Base-by-base conservation (phyloP, 305 asterid genomes). In the Fraxinus velutina region DNA sequence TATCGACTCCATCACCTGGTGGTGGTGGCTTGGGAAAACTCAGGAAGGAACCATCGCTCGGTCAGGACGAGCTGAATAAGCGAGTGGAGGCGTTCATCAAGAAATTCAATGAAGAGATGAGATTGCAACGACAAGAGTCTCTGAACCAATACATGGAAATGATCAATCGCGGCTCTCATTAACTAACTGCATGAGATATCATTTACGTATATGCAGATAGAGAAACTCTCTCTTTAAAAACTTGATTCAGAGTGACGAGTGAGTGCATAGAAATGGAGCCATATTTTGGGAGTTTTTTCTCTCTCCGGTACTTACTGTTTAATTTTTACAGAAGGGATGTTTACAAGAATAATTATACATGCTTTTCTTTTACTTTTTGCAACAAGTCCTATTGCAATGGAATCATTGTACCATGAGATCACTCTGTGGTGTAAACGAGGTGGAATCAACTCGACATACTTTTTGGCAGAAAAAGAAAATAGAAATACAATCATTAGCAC, bases 51-150 rank as follows among this genome's bases (percentile, higher is more conserved):
- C 83, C 97, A 2, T 94, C 98, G 6, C 83, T 89, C 81, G 80
- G 97, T 77, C 94, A 91, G 74, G 97, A 93, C 62, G 97, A 93
- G 85, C 82, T 93, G 77, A 90, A 91, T 86, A 60, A 88, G 82
- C 86, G 97, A 44, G 97, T 93, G 15, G 97, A 93, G 83, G 97
- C 95, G 1, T 93, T 93, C 81, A 92, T 93, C 74, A 92, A 85
- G 84, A 93, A 92, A 89, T 93, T 93, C 79, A 93, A 93, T 30
- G 91, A 93, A 76, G 97, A 93, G 5, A 93, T 93, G 95, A 88
- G 97, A 86, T 83, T 92, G 64, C 97, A 93, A 68, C 86, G 97
- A 62, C 97, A 93, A 76, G 92, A 93, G 72, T 92, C 97, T 0
- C 78, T 93, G 66, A 91, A 89, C 64, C 94, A 93, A 80, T 91